A percentile compares a stretch with the other conserved stretches of the same genome.
Evolutionary conservation across 2,329 filamentous ascomycete genomes (phyloP).

Genomic region (Epichloe uncinata): DNA sequence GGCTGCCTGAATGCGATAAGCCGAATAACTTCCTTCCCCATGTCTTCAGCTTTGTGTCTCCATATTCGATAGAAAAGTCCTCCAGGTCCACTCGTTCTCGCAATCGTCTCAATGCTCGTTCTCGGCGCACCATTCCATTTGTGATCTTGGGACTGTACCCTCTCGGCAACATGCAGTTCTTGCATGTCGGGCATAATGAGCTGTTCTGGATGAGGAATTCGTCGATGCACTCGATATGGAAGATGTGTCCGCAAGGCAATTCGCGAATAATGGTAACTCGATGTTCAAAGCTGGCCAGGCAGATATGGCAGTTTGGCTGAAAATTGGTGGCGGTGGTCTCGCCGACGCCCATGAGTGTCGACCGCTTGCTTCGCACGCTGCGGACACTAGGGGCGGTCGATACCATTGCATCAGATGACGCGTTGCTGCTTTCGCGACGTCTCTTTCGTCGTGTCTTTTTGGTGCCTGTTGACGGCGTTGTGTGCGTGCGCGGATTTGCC

Average conservation of each 20-base stretch:
- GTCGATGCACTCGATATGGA: constrained; percentile 85
- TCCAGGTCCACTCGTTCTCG: constrained; percentile 38
- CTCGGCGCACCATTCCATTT: constrained; percentile 74
- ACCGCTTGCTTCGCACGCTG: constrained; percentile 25
- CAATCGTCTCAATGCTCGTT: constrained; percentile 52
- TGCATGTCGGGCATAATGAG: constrained; percentile 85
- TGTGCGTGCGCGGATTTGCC: constrained; percentile 13
- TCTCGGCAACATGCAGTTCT: constrained; percentile 62
- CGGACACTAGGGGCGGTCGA: constrained; percentile 10
- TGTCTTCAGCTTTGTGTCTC: constrained; percentile 21
- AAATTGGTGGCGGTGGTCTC: constrained; percentile 40
- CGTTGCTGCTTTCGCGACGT: constrained; percentile 16
- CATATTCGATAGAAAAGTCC: constrained; percentile 19
- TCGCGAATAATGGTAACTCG: constrained; percentile 64
- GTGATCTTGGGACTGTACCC: constrained; percentile 59
- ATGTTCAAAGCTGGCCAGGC: constrained; percentile 65
- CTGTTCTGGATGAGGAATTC: constrained; percentile 65
- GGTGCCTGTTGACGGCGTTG: constrained; percentile 14
- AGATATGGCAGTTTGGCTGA: constrained; percentile 83
- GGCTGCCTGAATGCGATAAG: constrained; percentile 10
- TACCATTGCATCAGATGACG: constrained; percentile 14
- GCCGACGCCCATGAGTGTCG: constrained; percentile 20
- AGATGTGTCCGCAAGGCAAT: constrained; percentile 82
- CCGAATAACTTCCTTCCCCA: constrained; percentile 24
- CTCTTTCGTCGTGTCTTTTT: constrained; percentile 19